phyloP scores from a whole-genome alignment of 1,284 basidiomycete genomes.

The Boletus sp. region DNA sequence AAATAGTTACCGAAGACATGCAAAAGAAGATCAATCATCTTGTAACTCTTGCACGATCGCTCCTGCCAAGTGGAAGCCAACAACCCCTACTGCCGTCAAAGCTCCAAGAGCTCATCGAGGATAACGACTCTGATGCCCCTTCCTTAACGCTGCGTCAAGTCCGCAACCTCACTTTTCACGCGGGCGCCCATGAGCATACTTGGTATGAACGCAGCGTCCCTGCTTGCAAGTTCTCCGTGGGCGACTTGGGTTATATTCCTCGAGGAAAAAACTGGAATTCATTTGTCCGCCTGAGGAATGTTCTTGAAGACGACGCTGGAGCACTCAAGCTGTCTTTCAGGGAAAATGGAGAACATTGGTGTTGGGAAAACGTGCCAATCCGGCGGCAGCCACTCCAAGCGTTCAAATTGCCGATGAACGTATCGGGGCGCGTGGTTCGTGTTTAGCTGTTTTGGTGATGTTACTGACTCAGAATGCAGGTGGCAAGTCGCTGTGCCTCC shows the following conservation, averaged over 20 bases:
- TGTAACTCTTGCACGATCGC: constrained; percentile 34
- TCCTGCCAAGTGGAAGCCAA: constrained; percentile 37
- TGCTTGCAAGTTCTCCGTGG: constrained; percentile 39
- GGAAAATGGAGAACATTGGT: constrained; percentile 34
- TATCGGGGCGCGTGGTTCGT: constrained; percentile 37
- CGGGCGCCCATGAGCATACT: constrained; percentile 37
- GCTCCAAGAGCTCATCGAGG: constrained; percentile 34
- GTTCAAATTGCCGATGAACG: constrained; percentile 32
- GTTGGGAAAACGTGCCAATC: constrained; percentile 33
- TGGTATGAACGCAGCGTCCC: constrained; percentile 42
- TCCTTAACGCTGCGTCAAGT: constrained; percentile 38
- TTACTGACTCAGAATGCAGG: constrained; percentile 25
- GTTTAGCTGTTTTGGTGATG: not conserved
- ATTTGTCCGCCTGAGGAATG: constrained; percentile 42
- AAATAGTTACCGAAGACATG: constrained; percentile 28
- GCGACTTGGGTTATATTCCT: constrained; percentile 47
- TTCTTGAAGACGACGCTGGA: constrained; percentile 31
- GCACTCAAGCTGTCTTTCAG: constrained; percentile 20
- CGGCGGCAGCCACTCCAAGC: constrained; percentile 29
- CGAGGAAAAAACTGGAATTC: constrained; percentile 33
- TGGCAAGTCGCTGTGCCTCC: constrained; percentile 45
- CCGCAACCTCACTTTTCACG: constrained; percentile 37
- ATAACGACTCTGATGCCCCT: constrained; percentile 29
- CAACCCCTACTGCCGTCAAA: constrained; percentile 30
- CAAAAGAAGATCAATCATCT: constrained; percentile 37